Evolutionary conservation across 2,329 filamentous ascomycete genomes (phyloP), one percentile per base, ranked within the genome.

Genomic region (Penicillium freii): DNA sequence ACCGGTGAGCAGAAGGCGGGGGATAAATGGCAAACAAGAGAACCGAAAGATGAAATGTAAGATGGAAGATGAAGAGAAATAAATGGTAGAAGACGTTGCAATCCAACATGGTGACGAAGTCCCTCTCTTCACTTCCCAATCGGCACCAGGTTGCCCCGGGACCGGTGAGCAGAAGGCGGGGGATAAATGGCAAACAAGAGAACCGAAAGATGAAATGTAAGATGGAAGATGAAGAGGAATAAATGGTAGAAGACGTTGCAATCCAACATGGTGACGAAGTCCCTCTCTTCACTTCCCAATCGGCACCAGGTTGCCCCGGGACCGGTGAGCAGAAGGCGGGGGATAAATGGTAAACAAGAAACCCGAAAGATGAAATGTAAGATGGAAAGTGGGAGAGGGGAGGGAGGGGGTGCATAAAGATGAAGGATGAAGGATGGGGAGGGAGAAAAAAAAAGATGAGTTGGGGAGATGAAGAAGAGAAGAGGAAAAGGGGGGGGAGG

Each of bases 381-480:
- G 17, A 42, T 17, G 51, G 5, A 3, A 13, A 36, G 17, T 34
- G 27, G 17, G 15, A 34, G 5, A 36, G 17, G n/a, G 19, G 10
- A 19, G 10, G n/a, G 19, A 23, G 11, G 8, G 5, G 27, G 11
- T 29, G 46, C 31, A 48, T n/a, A 33, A 48, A 27, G 31, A 36
- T 21, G 31, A 19, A 33, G 1, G 11, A 39, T 25, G 33, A 17
- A 3, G 8, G 29, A 25, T 25, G 29, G 13, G 29, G 21, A 21
- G 42, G 21, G n/a, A 29, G 17, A 13, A 33, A 29, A 21, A 13
- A 33, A 15, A 25, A 40, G 15, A 36, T 39, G 23, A 17, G 23
- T 15, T 47, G 36, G 44, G 33, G 52, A 55, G 52, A 34, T 49
- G 52, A 43, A 51, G 52, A 51, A 55, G 45, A 36, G 52, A 55